phyloP scores from a whole-genome alignment of 1,139 yeast species.

The Ogataea hybrid region DNA sequence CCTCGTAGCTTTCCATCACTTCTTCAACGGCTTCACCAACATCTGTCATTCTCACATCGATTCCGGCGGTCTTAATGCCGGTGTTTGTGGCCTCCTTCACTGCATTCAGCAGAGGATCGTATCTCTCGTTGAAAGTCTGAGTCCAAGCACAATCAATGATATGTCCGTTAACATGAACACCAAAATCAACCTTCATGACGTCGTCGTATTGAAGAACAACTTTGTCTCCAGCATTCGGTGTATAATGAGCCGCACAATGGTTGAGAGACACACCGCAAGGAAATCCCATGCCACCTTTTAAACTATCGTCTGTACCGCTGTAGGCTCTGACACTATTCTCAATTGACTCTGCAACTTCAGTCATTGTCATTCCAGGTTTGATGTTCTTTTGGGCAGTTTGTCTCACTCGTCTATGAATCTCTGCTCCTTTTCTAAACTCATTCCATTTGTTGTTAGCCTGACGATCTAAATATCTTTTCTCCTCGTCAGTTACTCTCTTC shows the following conservation, averaged over 20 bases:
- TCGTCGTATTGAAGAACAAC: conserved; percentile 78
- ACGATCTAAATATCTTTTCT: conserved; percentile 74
- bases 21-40: conserved; percentile 96
- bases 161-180: conserved; percentile 95
- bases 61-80: conserved; percentile 90
- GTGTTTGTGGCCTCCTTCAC: conserved; percentile 93
- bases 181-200: conserved; percentile 95
- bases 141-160: conserved; percentile 97
- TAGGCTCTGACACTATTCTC: conserved; percentile 81
- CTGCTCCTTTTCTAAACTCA: conserved; percentile 94
- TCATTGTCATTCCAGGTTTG: conserved; percentile 91
- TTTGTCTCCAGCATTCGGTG: conserved; percentile 95
- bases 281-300: conserved; percentile 89
- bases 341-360: conserved; percentile 83
- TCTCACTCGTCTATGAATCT: conserved; percentile 89
- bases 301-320: conserved; percentile 55
- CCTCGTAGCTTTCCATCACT: conserved; percentile 94
- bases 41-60: conserved; percentile 92
- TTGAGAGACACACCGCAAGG: conserved; percentile 95
- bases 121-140: conserved; percentile 79
- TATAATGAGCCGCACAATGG: conserved; percentile 96
- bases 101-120: conserved; percentile 76
- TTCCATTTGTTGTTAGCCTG: conserved; percentile 68
- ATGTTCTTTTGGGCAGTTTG: conserved; percentile 70
- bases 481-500: conserved; percentile 82